Evolutionary conservation across 495 filamentous ascomycete genomes (phyloP).

Genomic region (Neurospora intermedia): DNA sequence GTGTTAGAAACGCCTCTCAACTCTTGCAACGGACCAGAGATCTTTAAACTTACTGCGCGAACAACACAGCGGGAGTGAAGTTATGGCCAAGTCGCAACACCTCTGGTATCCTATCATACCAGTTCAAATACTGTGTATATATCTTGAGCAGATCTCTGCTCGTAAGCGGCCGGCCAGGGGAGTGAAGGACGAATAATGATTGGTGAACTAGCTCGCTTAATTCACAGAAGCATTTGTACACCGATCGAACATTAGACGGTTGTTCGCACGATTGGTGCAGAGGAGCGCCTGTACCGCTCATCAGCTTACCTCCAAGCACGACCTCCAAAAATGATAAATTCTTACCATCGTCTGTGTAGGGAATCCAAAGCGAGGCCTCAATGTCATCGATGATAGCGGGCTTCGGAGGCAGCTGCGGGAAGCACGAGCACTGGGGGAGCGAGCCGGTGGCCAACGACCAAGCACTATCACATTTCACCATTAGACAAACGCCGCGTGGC

Average conservation of each 20-base stretch:
- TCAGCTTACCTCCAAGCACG: constrained; percentile 9
- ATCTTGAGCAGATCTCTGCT: constrained; percentile 43
- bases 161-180: constrained; percentile 48
- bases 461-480: constrained; percentile 30
- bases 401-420: constrained; percentile 44
- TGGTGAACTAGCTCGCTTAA: constrained; percentile 59
- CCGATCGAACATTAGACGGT: constrained; percentile 44
- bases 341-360: constrained; percentile 48
- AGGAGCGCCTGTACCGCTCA: constrained; percentile 26
- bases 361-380: constrained; percentile 45
- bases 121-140: constrained; percentile 50
- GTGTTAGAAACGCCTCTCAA: constrained; percentile 9
- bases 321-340: constrained; percentile 1
- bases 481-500: not conserved
- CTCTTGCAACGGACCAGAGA: not conserved
- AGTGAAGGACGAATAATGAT: constrained; percentile 51
- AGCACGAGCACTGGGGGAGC: constrained; percentile 50
- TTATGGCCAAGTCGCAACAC: constrained; percentile 46
- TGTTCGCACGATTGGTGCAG: constrained; percentile 39
- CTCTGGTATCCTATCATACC: constrained; percentile 51
- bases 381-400: constrained; percentile 44
- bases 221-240: constrained; percentile 51
- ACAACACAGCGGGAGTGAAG: constrained; percentile 49
- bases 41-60: constrained; percentile 47
- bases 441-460: constrained; percentile 55